These are phyloP conservation scores for Diaporthe caulivora DNA, from an alignment of 2,329 filamentous ascomycete species.

Conservation along the genomic window DNA sequence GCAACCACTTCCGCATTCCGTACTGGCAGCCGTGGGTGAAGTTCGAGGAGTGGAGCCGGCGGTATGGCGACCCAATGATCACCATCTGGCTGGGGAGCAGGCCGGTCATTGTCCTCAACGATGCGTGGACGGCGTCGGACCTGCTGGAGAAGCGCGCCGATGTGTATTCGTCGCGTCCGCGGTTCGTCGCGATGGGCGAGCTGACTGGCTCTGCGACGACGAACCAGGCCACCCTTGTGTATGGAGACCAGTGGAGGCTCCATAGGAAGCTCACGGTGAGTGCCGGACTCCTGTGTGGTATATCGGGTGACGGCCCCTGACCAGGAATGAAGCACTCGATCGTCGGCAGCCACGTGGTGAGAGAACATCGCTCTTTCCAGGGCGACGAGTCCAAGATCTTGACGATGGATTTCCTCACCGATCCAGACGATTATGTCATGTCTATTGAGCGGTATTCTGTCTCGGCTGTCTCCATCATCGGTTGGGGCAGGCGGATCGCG, in stretches of 20 bases:
- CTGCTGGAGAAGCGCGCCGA: constrained; percentile 18
- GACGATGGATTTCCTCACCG: constrained; percentile 15
- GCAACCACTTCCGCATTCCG: constrained; percentile 10
- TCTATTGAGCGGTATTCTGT: constrained; percentile 22
- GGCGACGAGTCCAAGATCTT: constrained; percentile 27
- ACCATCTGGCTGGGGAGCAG: constrained; percentile 26
- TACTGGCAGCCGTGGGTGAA: constrained; percentile 4
- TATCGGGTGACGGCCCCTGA: neutral
- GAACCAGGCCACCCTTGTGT: constrained; percentile 24
- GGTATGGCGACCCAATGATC: constrained; percentile 29
- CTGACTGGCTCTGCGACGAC: neutral
- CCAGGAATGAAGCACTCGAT: neutral
- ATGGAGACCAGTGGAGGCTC: constrained; percentile 29
- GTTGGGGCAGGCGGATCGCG: neutral
- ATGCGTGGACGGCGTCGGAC: constrained; percentile 29
- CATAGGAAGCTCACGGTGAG: constrained; percentile 30
- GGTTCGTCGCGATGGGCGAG: constrained; percentile 18
- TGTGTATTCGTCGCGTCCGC: constrained; percentile 18
- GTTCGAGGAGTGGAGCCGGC: constrained; percentile 27
- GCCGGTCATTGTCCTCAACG: constrained; percentile 18
- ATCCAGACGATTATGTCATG: constrained; percentile 13
- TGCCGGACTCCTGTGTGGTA: too few relatives aligned
- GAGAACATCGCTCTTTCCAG: constrained; percentile 21
- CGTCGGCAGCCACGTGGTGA: constrained; percentile 10
- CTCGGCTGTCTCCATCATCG: constrained; percentile 23